Conservation (phyloP, 352 stramenopile species). For the Phytophthora nicotianae region DNA sequence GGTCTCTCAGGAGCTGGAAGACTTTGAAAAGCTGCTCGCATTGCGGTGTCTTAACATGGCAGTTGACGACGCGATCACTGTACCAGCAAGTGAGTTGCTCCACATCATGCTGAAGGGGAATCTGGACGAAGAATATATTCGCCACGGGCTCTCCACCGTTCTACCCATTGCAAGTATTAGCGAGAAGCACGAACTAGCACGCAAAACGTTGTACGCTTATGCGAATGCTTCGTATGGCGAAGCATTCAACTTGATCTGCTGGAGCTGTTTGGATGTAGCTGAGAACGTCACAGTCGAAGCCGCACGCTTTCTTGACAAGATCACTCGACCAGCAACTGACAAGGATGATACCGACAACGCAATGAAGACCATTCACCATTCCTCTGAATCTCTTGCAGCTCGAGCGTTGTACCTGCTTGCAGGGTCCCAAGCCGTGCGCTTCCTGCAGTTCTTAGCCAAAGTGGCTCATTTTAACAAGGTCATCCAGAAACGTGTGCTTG, state of each 20-base stretch:
- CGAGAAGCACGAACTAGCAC: slow-evolving; percentile 61
- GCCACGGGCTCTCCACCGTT: slow-evolving; percentile 60
- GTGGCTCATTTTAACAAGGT: slow-evolving; percentile 64
- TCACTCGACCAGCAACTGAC: slow-evolving; percentile 37
- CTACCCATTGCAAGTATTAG: slow-evolving; percentile 60
- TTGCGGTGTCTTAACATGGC: slow-evolving; percentile 68
- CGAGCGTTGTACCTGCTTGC: slow-evolving; percentile 66
- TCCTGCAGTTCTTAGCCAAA: slow-evolving; percentile 77
- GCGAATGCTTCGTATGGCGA: slow-evolving; percentile 60
- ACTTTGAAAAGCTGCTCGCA: slow-evolving; percentile 67
- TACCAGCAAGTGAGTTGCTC: slow-evolving; percentile 62
- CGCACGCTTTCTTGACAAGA: slow-evolving; percentile 59
- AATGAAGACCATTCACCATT: slow-evolving; percentile 8
- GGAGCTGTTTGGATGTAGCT: slow-evolving; percentile 69
- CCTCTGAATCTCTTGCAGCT: slow-evolving; percentile 26
- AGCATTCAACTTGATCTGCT: slow-evolving; percentile 67
- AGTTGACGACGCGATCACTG: slow-evolving; percentile 38
- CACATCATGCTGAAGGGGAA: slow-evolving; percentile 57
- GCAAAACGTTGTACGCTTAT: slow-evolving; percentile 58
- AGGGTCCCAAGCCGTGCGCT: slow-evolving; percentile 53
- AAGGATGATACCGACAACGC: neutral
- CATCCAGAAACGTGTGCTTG: slow-evolving; percentile 52
- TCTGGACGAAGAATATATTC: slow-evolving; percentile 64
- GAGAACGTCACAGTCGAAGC: slow-evolving; percentile 75
- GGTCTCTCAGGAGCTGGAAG: slow-evolving; percentile 70